Conservation (phyloP, 2,329 filamentous ascomycete genomes). For the Graphilbum fragrans region DNA sequence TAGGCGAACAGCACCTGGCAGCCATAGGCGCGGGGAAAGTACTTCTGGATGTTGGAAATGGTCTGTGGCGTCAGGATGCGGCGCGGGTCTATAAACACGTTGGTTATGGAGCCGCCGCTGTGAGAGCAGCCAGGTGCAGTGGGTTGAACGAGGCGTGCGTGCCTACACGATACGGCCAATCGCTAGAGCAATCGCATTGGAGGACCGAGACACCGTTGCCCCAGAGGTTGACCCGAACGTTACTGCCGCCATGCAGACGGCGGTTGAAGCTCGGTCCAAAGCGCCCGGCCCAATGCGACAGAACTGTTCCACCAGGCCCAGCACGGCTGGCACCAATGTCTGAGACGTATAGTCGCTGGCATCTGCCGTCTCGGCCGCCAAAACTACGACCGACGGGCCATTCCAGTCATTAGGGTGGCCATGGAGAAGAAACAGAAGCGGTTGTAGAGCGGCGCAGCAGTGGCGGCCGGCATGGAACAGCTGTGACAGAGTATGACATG, state of each 20-base stretch:
- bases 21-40: not conserved
- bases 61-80: not conserved
- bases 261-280: conserved; percentile 2
- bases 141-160: not conserved
- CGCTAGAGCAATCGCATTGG: not conserved
- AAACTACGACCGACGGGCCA: conserved; percentile 1
- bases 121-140: conserved; percentile 4
- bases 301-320: not conserved
- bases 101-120: too few species aligned
- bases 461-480: conserved; percentile 1
- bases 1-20: not conserved
- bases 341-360: not conserved
- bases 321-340: not conserved
- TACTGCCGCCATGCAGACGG: not conserved
- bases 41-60: not conserved
- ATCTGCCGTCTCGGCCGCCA: not conserved
- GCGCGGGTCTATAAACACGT: not conserved
- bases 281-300: not conserved
- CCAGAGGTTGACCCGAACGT: not conserved
- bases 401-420: conserved; percentile 2
- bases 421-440: conserved; percentile 1
- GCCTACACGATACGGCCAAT: not conserved
- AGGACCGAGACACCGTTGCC: too few species aligned
- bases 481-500: not conserved
- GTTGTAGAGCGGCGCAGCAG: conserved; percentile 1